These are phyloP conservation scores for Corymbia citriodora DNA, from an alignment of 441 rosid species.

Conservation along the genomic window DNA sequence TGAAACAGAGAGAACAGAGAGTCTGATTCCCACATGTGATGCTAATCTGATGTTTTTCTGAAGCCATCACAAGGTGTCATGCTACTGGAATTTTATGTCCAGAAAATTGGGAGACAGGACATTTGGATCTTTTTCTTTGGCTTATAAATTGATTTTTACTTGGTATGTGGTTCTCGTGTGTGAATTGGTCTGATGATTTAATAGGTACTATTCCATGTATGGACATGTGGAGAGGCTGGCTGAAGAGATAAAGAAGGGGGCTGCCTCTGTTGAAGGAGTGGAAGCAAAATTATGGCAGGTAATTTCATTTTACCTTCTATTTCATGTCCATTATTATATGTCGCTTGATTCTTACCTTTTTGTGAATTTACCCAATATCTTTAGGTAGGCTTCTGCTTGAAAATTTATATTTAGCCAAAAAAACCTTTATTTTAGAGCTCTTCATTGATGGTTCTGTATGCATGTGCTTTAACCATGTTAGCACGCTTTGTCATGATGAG, in stretches of 20 bases:
- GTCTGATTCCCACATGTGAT: neutral
- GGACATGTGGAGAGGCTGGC: conserved; percentile 13
- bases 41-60: neutral
- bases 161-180: neutral
- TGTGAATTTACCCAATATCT: neutral
- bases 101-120: neutral
- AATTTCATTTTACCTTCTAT: neutral
- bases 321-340: neutral
- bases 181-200: neutral
- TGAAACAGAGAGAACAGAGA: neutral
- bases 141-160: neutral
- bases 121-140: neutral
- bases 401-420: neutral
- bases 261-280: conserved; percentile 54
- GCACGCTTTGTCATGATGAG: neutral
- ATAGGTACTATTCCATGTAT: conserved; percentile 4
- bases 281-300: conserved; percentile 98
- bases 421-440: neutral
- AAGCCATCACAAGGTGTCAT: neutral
- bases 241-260: conserved; percentile 8
- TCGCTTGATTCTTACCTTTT: neutral
- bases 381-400: neutral
- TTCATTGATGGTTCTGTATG: neutral
- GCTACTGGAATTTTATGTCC: neutral
- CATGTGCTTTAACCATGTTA: neutral